Conservation (phyloP, 2,329 filamentous ascomycete genomes). For the Phoma herbarum region DNA sequence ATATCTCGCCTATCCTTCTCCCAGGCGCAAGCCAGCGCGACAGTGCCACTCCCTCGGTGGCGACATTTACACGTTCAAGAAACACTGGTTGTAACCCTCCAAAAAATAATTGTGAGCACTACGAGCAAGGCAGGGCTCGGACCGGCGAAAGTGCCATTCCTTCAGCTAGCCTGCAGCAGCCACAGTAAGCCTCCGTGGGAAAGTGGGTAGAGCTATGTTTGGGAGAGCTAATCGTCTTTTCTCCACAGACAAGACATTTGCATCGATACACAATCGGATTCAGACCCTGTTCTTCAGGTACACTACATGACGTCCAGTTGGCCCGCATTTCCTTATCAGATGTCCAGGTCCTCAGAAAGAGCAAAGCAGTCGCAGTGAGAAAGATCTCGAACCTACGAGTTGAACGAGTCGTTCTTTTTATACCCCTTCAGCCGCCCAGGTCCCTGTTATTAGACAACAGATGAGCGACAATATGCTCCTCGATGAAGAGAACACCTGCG, state of each 20-base stretch:
- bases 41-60: neutral
- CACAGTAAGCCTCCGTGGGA: constrained; percentile 12
- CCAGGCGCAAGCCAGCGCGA: neutral
- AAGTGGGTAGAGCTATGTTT: constrained; percentile 1
- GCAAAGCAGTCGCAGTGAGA: neutral
- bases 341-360: constrained; percentile 3
- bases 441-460: neutral
- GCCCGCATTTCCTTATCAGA: neutral
- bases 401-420: neutral
- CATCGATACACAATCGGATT: neutral
- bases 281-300: constrained; percentile 4
- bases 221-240: constrained; percentile 1
- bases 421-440: neutral
- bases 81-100: constrained; percentile 5
- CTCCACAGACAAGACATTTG: neutral
- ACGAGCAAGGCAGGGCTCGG: constrained; percentile 6
- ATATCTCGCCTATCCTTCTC: constrained; percentile 1
- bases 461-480: constrained; percentile 4
- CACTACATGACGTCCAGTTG: constrained; percentile 4
- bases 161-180: constrained; percentile 12
- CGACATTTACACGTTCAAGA: neutral
- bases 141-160: neutral
- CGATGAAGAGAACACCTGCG: neutral
- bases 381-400: constrained; percentile 1
- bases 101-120: neutral